Percentiles rank a stretch among this genome's conserved stretches.
phyloP scores from a whole-genome alignment of 768 basidiomycete genomes.

The Trametes gibbosa region DNA sequence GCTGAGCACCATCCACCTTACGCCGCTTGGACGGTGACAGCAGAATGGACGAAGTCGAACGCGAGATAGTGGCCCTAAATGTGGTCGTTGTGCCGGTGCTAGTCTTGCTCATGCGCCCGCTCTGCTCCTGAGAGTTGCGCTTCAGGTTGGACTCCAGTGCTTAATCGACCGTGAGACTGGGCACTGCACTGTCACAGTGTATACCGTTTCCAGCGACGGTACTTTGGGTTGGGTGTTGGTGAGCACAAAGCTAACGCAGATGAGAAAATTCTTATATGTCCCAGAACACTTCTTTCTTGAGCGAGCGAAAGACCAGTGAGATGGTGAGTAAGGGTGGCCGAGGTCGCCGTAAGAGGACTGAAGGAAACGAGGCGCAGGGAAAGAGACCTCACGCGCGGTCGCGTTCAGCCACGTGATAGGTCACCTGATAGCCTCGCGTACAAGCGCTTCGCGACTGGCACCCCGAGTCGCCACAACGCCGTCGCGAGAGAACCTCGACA shows the following conservation, averaged over 20 bases:
- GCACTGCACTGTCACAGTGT: no score
- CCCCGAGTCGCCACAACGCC: neutral
- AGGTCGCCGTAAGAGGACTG: neutral
- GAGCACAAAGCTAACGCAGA: no score
- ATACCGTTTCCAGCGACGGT: no score
- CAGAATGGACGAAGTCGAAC: slow-evolving; percentile 14
- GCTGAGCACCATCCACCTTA: neutral
- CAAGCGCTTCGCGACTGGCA: neutral
- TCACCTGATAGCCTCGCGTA: slow-evolving; percentile 5
- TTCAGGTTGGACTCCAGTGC: slow-evolving; percentile 8
- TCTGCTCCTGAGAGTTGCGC: neutral
- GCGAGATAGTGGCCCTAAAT: neutral
- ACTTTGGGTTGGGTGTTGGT: no score
- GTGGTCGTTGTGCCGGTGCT: neutral
- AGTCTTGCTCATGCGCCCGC: slow-evolving; percentile 3
- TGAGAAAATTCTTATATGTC: neutral
- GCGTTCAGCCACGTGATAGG: neutral
- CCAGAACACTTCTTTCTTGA: neutral
- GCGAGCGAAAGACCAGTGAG: neutral
- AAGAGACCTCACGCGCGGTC: neutral
- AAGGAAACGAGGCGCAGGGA: neutral
- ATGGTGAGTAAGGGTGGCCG: neutral
- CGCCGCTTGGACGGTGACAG: slow-evolving; percentile 15
- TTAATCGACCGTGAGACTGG: no score
- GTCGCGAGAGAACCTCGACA: neutral